Base-by-base conservation (phyloP, 2,329 filamentous ascomycete species). In the Nothophaeocryptopus gaeumannii region DNA sequence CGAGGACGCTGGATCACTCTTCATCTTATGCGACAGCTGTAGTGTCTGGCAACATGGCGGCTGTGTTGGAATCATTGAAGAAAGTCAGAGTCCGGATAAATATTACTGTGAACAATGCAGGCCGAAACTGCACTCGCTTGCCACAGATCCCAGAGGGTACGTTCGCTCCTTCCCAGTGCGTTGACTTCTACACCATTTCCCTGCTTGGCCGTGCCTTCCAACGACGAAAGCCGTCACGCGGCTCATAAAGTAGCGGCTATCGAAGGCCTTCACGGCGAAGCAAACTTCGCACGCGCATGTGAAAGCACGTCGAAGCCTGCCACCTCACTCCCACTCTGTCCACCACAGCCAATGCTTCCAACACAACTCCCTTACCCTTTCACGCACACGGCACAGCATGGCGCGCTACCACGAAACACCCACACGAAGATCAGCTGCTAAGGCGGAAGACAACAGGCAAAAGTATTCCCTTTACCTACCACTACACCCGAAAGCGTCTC, bases 11-110 rank as follows among this genome's bases (percentile, higher is more conserved):
- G 93, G 92, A 38, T 92, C 91, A 45, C 86, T 97, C 72, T 99
- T 96, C 72, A 91, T 99, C 59, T 92, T 97, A 75, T 99, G 93
- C 79, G 93, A 97, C 72, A 79, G 88, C 58, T 99, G 93, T 77
- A 95, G 95, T 69, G 93, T 97, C 56, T 99, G 92, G 93, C 93
- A 99, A 70, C 93, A 99, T 69, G 93, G 93, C 63, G 92, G 91
- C 53, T 99, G 93, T 67, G 92, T 99, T 52, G 92, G 93, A 53
- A 96, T 99, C 65, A 90, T 95, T 75, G 93, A 93, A 60, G 92
- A 96, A 71, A 86, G 88, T 60, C 85, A 87, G 68, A 92, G 89
- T 58, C 93, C 93, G 8, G 92, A 97, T 47, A 91, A 97, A 70
- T 99, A 99, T 74, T 99, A 93, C 67, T 99, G 93, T 73, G 93